phyloP scores from a whole-genome alignment of 352 stramenopile genomes.

The Elongisporangium undulatum region DNA sequence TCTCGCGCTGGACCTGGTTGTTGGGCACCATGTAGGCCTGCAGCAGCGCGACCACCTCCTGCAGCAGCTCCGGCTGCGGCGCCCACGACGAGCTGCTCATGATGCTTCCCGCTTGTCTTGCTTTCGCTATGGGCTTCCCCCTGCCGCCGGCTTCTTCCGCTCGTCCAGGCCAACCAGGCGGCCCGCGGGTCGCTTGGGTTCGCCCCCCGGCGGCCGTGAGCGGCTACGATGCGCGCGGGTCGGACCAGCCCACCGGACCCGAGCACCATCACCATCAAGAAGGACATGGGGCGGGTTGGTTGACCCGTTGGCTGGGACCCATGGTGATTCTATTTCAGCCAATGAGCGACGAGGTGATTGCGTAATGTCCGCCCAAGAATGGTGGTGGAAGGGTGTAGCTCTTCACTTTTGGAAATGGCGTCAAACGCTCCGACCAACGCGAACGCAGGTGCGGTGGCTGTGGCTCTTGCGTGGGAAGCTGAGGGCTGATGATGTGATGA shows the following conservation, averaged over 20 bases:
- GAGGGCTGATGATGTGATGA: neutral
- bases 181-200: neutral
- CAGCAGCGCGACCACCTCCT: conserved; percentile 74
- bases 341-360: conserved; percentile 3
- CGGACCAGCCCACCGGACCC: neutral
- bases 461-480: neutral
- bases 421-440: conserved; percentile 48
- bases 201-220: neutral
- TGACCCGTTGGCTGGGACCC: neutral
- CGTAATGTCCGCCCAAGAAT: conserved; percentile 1
- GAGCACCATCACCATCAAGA: neutral
- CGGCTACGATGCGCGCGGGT: neutral
- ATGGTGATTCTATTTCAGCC: neutral
- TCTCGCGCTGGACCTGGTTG: conserved; percentile 81
- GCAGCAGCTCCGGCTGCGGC: conserved; percentile 65
- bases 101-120: neutral
- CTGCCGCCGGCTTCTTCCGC: neutral
- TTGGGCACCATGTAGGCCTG: conserved; percentile 81
- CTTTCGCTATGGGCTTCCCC: neutral
- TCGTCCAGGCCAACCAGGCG: neutral
- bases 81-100: conserved; percentile 57
- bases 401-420: conserved; percentile 16
- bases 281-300: neutral
- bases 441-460: conserved; percentile 39
- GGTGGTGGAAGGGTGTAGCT: neutral